A percentile compares a stretch with the other conserved stretches of the same genome.
Conservation (phyloP, 495 filamentous ascomycete species). For the Hyaloscypha finlandica region DNA sequence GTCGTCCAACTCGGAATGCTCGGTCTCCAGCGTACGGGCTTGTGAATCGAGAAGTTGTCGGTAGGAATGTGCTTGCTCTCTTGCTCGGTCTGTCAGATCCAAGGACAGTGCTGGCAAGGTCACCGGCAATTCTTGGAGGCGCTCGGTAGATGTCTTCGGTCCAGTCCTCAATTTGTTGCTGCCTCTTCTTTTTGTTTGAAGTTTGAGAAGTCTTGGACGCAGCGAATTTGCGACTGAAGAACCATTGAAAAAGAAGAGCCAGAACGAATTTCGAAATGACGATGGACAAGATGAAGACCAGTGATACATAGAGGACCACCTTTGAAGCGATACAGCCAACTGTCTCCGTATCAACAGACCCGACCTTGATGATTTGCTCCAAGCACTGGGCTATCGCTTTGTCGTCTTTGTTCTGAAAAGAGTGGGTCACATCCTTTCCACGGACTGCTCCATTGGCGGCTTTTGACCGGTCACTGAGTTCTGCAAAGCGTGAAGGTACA, state of each 20-base stretch:
- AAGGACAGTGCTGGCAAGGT: slow-evolving; percentile 59
- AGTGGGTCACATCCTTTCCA: slow-evolving; percentile 88
- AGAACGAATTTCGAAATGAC: slow-evolving; percentile 85
- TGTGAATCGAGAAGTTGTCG: slow-evolving; percentile 89
- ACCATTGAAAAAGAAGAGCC: slow-evolving; percentile 95
- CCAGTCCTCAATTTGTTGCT: slow-evolving; percentile 98
- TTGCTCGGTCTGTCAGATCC: slow-evolving; percentile 73
- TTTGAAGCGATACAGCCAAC: slow-evolving; percentile 97
- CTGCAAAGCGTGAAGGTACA: slow-evolving; percentile 75
- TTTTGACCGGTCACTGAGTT: slow-evolving; percentile 58
- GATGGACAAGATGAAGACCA: slow-evolving; percentile 90
- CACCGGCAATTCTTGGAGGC: slow-evolving; percentile 72
- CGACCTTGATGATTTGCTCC: slow-evolving; percentile 90
- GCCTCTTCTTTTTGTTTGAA: slow-evolving; percentile 73
- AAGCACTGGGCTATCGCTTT: slow-evolving; percentile 84
- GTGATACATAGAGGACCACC: slow-evolving; percentile 92
- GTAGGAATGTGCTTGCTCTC: slow-evolving; percentile 76
- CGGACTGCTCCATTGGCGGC: slow-evolving; percentile 67
- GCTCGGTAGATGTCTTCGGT: slow-evolving; percentile 95
- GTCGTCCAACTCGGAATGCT: slow-evolving; percentile 41
- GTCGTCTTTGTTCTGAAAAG: slow-evolving; percentile 74
- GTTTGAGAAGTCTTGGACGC: slow-evolving; percentile 71
- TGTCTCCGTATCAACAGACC: slow-evolving; percentile 91
- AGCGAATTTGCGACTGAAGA: slow-evolving; percentile 79
- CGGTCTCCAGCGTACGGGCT: slow-evolving; percentile 76